phyloP scores from a whole-genome alignment of 345 rosid genomes.

The Syzygium oleosum region DNA sequence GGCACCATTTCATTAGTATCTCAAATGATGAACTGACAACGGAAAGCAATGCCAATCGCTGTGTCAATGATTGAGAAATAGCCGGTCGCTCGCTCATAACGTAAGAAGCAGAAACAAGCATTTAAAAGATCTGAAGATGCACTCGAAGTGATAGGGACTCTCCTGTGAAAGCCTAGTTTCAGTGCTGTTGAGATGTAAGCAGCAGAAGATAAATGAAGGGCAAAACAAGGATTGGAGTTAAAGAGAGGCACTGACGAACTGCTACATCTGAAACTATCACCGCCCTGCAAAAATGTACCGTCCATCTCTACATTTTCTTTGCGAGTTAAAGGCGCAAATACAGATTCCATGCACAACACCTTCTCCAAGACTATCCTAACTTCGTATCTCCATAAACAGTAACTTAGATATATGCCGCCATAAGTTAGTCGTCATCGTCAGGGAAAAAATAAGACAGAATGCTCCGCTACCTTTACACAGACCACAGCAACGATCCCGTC shows the following conservation, averaged over 20 bases:
- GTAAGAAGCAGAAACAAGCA: neutral
- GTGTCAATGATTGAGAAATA: neutral
- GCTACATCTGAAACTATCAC: neutral
- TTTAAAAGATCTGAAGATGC: neutral
- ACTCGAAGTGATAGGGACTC: neutral
- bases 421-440: neutral
- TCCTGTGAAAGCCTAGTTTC: neutral
- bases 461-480: neutral
- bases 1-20: neutral
- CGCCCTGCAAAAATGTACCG: neutral
- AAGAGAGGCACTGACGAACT: neutral
- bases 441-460: neutral
- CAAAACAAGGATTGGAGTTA: neutral
- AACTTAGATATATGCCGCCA: neutral
- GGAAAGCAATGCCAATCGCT: neutral
- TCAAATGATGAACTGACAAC: neutral
- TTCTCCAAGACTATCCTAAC: neutral
- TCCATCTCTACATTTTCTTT: neutral
- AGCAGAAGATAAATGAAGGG: neutral
- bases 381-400: neutral
- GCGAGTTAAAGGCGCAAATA: neutral
- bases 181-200: neutral
- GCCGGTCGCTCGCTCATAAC: neutral
- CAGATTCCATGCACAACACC: neutral
- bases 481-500: neutral